A percentile compares a stretch with the other conserved stretches of the same genome.
These are phyloP conservation scores for Syncephalastrum contaminatum DNA, from an alignment of 371 early-diverging fungal species.

Conservation along the genomic window DNA sequence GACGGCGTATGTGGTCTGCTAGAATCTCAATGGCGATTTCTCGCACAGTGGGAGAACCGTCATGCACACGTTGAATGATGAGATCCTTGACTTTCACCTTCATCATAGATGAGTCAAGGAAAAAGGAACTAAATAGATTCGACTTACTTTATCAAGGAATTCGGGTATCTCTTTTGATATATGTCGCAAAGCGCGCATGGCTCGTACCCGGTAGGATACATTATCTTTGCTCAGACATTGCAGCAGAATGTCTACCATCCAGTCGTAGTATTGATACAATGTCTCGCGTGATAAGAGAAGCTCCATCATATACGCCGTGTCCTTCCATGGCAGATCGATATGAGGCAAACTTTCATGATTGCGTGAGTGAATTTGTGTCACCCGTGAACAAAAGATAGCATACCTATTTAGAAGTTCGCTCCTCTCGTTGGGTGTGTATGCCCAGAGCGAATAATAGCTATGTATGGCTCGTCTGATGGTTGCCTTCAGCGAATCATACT, in stretches of 20 bases:
- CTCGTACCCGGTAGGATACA: conserved; percentile 71
- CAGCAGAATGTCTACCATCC: conserved; percentile 64
- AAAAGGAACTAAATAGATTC: not conserved
- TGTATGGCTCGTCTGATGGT: too few relatives aligned
- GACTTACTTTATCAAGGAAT: conserved; percentile 54
- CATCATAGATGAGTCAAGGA: not conserved
- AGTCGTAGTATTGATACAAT: conserved; percentile 68
- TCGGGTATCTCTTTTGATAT: conserved; percentile 65
- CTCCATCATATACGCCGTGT: conserved; percentile 15
- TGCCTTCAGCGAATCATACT: too few relatives aligned
- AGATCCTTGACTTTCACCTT: conserved; percentile 63
- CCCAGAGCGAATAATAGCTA: too few relatives aligned
- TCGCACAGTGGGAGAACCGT: conserved; percentile 84
- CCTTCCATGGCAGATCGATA: too few relatives aligned
- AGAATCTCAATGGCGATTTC: conserved; percentile 90
- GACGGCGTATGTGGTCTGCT: conserved; percentile 73
- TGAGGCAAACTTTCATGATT: too few relatives aligned
- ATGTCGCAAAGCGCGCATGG: conserved; percentile 73
- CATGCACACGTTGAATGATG: conserved; percentile 74
- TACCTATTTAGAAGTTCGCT: too few relatives aligned
- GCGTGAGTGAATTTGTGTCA: too few relatives aligned
- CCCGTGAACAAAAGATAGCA: too few relatives aligned
- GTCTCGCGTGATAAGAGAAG: conserved; percentile 55
- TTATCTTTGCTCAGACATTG: conserved; percentile 62
- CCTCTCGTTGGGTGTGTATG: too few relatives aligned